phyloP scores from a whole-genome alignment of 495 filamentous ascomycete species.

The Coniosporium apollinis region DNA sequence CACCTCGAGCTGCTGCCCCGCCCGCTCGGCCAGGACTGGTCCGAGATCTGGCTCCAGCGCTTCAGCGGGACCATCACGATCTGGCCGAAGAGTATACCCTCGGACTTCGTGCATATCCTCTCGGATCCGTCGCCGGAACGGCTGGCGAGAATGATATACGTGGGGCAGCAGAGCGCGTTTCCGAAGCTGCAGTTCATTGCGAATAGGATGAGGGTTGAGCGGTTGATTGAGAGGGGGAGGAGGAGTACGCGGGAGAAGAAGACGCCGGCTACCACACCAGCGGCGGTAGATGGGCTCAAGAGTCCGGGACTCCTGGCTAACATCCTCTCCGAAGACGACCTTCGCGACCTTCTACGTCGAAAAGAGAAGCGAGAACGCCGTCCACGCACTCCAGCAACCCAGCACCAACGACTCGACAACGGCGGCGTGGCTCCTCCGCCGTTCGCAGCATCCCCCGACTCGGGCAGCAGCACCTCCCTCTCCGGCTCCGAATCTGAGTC shows the following conservation, averaged over 20 bases:
- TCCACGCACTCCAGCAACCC: too few species aligned
- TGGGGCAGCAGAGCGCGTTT: slow-evolving; percentile 72
- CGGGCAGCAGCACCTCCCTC: slow-evolving; percentile 1
- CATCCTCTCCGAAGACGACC: slow-evolving; percentile 21
- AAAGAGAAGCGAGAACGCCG: slow-evolving; percentile 2
- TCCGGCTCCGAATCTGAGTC: neutral
- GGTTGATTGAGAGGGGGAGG: slow-evolving; percentile 58
- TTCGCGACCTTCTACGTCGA: slow-evolving; percentile 9
- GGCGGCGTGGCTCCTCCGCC: slow-evolving; percentile 1
- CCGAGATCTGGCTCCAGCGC: slow-evolving; percentile 82
- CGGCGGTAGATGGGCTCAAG: neutral
- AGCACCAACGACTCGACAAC: slow-evolving; percentile 1
- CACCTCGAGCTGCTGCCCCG: slow-evolving; percentile 84
- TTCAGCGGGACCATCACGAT: slow-evolving; percentile 93
- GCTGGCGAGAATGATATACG: slow-evolving; percentile 71
- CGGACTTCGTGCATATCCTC: slow-evolving; percentile 75
- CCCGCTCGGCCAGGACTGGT: slow-evolving; percentile 91
- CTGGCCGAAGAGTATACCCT: slow-evolving; percentile 61
- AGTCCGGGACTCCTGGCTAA: slow-evolving; percentile 8
- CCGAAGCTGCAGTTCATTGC: slow-evolving; percentile 80
- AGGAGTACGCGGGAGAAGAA: slow-evolving; percentile 29
- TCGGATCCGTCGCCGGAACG: slow-evolving; percentile 59
- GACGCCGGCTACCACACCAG: too few species aligned
- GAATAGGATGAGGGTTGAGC: slow-evolving; percentile 73
- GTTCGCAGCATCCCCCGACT: slow-evolving; percentile 1